Percentiles rank a stretch among this genome's conserved stretches.
These are phyloP conservation scores for Fusarium floridanum DNA, from an alignment of 2,329 filamentous ascomycete genomes.

Conservation along the genomic window DNA sequence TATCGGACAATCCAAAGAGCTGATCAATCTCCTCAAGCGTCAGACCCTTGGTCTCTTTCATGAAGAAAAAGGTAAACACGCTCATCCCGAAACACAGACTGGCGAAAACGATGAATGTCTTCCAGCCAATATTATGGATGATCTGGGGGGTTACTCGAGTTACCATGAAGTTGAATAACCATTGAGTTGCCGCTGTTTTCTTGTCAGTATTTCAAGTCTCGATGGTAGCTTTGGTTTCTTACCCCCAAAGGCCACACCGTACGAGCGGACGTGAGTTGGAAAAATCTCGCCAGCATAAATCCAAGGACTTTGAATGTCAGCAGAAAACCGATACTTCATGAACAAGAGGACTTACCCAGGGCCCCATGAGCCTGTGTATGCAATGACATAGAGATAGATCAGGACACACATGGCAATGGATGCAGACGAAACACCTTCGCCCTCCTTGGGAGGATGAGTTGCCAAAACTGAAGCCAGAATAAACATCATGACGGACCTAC, in stretches of 20 bases:
- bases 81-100: not conserved
- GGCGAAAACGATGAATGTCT: slow-evolving; percentile 8
- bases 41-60: slow-evolving; percentile 23
- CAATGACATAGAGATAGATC: slow-evolving; percentile 1
- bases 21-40: slow-evolving; percentile 19
- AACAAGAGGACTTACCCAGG: not conserved
- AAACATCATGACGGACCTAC: not conserved
- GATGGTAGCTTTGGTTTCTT: not conserved
- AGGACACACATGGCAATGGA: not conserved
- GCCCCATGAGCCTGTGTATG: not conserved
- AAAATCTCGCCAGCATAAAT: not conserved
- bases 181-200: slow-evolving; percentile 71
- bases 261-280: not conserved
- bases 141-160: slow-evolving; percentile 10
- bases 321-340: too few species aligned
- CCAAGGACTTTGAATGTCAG: not conserved
- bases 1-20: slow-evolving; percentile 7
- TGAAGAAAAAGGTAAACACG: slow-evolving; percentile 17
- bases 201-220: not conserved
- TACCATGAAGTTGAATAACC: slow-evolving; percentile 78
- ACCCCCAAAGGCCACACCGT: not conserved
- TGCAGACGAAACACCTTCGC: not conserved
- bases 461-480: slow-evolving; percentile 2
- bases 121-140: slow-evolving; percentile 3
- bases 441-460: slow-evolving; percentile 1